Evolutionary conservation across 768 basidiomycete genomes (phyloP).

Genomic region (Mycena chlorophos): DNA sequence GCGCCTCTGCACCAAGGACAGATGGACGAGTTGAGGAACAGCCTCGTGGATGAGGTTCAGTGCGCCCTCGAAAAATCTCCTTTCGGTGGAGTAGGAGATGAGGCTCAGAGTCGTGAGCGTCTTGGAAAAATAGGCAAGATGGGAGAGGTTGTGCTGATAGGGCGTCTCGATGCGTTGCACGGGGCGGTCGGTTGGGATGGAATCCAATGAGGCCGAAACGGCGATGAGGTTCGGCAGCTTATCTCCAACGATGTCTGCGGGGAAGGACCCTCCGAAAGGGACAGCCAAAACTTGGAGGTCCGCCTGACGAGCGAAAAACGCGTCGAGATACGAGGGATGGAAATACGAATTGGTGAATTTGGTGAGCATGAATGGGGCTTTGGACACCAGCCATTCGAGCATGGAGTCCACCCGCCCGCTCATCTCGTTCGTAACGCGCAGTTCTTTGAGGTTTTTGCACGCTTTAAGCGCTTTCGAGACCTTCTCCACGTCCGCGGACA

Average conservation of each 20-base stretch:
- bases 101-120: neutral
- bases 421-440: neutral
- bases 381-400: neutral
- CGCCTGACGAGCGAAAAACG: neutral
- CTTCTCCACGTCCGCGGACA: neutral
- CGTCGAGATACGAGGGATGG: neutral
- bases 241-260: neutral
- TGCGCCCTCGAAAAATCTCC: neutral
- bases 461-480: neutral
- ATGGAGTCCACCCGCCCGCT: neutral
- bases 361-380: neutral
- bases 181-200: neutral
- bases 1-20: neutral
- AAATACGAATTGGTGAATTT: neutral
- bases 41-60: neutral
- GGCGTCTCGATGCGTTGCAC: neutral
- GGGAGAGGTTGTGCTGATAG: neutral
- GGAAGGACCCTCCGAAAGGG: neutral
- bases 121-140: neutral
- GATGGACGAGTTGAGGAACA: neutral
- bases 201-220: neutral
- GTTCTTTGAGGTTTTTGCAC: neutral
- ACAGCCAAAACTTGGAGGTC: neutral
- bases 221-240: neutral
- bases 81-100: neutral